phyloP scores from a whole-genome alignment of 495 filamentous ascomycete species.

The Rhypophila decipiens region DNA sequence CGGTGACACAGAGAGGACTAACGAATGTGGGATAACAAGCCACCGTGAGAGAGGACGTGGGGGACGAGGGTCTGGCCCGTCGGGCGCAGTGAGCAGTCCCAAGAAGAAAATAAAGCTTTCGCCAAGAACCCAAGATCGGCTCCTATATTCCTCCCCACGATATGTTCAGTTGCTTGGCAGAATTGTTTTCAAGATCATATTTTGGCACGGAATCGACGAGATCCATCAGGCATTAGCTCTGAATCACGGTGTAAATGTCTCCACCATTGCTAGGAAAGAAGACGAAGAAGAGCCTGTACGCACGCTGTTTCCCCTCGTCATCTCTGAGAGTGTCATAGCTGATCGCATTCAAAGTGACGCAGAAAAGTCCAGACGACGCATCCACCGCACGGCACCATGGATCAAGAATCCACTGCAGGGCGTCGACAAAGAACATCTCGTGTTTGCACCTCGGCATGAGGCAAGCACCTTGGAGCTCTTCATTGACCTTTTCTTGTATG shows the following conservation, averaged over 20 bases:
- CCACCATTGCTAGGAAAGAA: neutral
- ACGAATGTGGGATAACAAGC: neutral
- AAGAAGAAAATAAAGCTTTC: neutral
- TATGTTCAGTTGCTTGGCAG: neutral
- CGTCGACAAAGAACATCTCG: conserved; percentile 16
- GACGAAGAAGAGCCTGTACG: neutral
- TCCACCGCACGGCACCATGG: conserved; percentile 17
- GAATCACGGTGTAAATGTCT: neutral
- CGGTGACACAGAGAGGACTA: neutral
- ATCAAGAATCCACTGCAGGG: conserved; percentile 20
- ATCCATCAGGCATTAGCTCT: neutral
- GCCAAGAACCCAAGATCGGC: neutral
- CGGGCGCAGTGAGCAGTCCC: neutral
- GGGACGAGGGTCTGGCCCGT: neutral
- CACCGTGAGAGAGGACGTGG: too few relatives aligned
- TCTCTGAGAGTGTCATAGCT: neutral
- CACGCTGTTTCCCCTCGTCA: neutral
- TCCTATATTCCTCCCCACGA: neutral
- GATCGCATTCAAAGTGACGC: neutral
- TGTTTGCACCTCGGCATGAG: conserved; percentile 34
- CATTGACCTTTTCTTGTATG: conserved; percentile 51
- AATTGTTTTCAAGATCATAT: neutral
- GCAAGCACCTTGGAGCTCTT: conserved; percentile 52
- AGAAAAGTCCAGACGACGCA: conserved; percentile 7
- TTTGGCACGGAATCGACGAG: neutral